These are phyloP conservation scores for Nigrospora osmanthi DNA, from an alignment of 2,329 filamentous ascomycete genomes.

Conservation along the genomic window DNA sequence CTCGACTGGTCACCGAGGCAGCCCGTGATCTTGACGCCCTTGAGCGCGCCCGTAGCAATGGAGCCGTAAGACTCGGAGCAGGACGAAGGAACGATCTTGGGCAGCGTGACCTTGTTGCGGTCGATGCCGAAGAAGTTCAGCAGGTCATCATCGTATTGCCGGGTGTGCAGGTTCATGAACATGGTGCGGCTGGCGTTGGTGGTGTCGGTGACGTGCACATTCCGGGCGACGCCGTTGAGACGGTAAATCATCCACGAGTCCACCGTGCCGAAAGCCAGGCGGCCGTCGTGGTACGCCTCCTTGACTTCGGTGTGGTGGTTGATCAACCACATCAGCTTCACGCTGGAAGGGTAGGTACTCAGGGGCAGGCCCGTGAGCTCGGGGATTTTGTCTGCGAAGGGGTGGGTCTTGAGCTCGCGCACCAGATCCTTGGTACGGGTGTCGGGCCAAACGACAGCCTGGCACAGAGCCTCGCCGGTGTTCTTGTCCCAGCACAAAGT, in stretches of 20 bases:
- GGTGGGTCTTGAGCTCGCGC: slow-evolving; percentile 62
- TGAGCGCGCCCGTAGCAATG: slow-evolving; percentile 56
- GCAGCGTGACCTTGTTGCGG: slow-evolving; percentile 60
- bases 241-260: slow-evolving; percentile 85
- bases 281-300: slow-evolving; percentile 67
- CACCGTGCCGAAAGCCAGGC: slow-evolving; percentile 77
- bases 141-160: slow-evolving; percentile 71
- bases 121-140: slow-evolving; percentile 73
- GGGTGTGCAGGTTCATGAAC: slow-evolving; percentile 83
- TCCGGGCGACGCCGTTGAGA: slow-evolving; percentile 60
- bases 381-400: slow-evolving; percentile 61
- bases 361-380: slow-evolving; percentile 73
- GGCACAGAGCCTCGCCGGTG: slow-evolving; percentile 73
- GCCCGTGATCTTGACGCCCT: slow-evolving; percentile 69
- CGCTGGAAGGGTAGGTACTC: slow-evolving; percentile 81
- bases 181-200: slow-evolving; percentile 87
- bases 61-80: slow-evolving; percentile 65
- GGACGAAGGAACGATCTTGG: slow-evolving; percentile 78
- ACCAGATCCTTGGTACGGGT: slow-evolving; percentile 68
- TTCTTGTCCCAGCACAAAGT: slow-evolving; percentile 76
- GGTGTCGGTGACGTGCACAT: slow-evolving; percentile 72
- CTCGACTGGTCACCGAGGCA: slow-evolving; percentile 83
- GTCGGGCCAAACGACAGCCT: slow-evolving; percentile 87
- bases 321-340: slow-evolving; percentile 79
- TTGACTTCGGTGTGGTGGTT: slow-evolving; percentile 62